Evolutionary conservation across 2,329 filamentous ascomycete species (phyloP).

Genomic region (Ceratocystis cubensis): DNA sequence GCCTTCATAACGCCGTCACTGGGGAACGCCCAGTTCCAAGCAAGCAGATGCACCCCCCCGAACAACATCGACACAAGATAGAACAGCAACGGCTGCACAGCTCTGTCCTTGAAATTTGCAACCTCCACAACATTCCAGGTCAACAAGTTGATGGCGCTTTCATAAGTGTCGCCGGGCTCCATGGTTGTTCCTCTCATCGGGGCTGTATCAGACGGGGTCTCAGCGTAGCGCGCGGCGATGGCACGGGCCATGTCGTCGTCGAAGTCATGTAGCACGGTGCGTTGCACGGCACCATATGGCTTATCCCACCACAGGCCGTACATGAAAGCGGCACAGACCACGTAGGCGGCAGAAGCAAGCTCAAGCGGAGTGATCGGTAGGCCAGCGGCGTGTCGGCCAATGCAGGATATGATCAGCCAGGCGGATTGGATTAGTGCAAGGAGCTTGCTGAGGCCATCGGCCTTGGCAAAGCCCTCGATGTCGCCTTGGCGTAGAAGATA

Average conservation of each 20-base stretch:
- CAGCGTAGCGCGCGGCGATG: not conserved
- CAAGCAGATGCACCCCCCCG: conserved; percentile 3
- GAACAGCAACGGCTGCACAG: not conserved
- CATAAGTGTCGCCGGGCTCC: not conserved
- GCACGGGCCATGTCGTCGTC: not conserved
- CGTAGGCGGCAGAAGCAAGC: conserved; percentile 28
- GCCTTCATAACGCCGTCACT: not conserved
- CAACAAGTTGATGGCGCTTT: not conserved
- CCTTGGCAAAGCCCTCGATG: conserved; percentile 30
- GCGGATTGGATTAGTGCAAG: conserved; percentile 29
- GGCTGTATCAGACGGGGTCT: not conserved
- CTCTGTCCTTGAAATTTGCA: not conserved
- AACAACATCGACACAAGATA: not conserved
- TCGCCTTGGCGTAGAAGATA: conserved; percentile 21
- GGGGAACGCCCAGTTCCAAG: conserved; percentile 2
- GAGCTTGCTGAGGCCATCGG: conserved; percentile 27
- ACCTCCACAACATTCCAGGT: not conserved
- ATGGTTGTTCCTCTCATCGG: too few species aligned
- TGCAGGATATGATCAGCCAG: conserved; percentile 30
- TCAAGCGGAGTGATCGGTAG: conserved; percentile 30
- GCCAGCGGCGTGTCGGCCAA: conserved; percentile 26
- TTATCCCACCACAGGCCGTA: conserved; percentile 29
- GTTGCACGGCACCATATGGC: conserved; percentile 22
- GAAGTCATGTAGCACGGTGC: conserved; percentile 10
- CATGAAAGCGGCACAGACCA: conserved; percentile 28